Percentiles rank a stretch among this genome's conserved stretches.
These are phyloP conservation scores for Diaporthe batatas DNA, from an alignment of 2,329 filamentous ascomycete genomes.

Conservation along the genomic window DNA sequence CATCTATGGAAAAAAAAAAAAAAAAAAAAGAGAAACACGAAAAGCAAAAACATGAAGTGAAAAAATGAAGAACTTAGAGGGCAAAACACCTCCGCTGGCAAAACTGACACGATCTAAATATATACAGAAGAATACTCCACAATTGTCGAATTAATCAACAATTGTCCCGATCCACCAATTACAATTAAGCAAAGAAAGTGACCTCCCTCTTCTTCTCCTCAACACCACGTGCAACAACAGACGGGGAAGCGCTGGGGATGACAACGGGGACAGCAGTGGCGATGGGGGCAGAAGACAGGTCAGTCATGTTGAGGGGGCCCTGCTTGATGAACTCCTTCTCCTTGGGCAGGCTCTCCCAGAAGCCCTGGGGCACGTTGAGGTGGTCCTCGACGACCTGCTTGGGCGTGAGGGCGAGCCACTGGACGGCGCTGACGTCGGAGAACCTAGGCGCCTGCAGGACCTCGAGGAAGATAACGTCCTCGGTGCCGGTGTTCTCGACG, in stretches of 20 bases:
- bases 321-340: conserved; percentile 60
- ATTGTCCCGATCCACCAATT: neutral
- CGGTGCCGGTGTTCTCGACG: conserved; percentile 71
- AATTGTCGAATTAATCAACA: neutral
- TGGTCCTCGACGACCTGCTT: conserved; percentile 71
- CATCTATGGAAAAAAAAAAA: neutral
- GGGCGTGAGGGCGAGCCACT: conserved; percentile 71
- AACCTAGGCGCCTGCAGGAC: conserved; percentile 67
- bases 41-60: too few species aligned
- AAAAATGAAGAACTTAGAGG: too few species aligned
- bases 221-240: conserved; percentile 2
- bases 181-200: conserved; percentile 39
- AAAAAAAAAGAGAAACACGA: too few species aligned
- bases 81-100: neutral
- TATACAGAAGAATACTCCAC: neutral
- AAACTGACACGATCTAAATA: neutral
- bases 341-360: conserved; percentile 55
- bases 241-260: neutral
- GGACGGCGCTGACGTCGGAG: conserved; percentile 67
- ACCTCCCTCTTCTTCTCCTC: conserved; percentile 38
- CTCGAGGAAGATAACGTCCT: conserved; percentile 71
- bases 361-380: conserved; percentile 55
- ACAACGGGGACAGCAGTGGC: neutral
- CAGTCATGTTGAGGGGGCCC: conserved; percentile 47
- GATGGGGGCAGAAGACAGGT: conserved; percentile 21